These are phyloP conservation scores for Tricholoma matsutake DNA, from an alignment of 768 basidiomycete genomes.

Conservation along the genomic window DNA sequence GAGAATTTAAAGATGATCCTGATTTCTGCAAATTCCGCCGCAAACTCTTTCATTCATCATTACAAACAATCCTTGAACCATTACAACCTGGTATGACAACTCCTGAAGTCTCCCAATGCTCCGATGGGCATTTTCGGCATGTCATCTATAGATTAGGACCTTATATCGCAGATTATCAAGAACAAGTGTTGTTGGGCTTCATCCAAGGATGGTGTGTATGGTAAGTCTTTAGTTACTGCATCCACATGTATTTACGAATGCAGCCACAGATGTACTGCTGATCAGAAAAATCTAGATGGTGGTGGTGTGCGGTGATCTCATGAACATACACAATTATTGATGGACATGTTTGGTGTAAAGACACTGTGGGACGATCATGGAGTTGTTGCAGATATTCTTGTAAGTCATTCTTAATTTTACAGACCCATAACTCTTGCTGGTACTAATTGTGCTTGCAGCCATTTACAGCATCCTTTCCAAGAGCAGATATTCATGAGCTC, in stretches of 20 bases:
- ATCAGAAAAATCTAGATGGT: constrained; percentile 4
- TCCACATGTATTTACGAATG: background rate
- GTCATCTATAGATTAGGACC: constrained; percentile 29
- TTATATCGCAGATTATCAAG: constrained; percentile 36
- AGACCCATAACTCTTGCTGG: background rate
- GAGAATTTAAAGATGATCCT: constrained; percentile 10
- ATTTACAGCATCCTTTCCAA: constrained; percentile 4
- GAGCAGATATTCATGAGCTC: constrained; percentile 26
- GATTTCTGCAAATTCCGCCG: constrained; percentile 24
- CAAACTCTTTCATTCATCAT: constrained; percentile 29
- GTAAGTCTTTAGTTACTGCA: constrained; percentile 3
- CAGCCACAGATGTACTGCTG: background rate
- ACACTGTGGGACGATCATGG: constrained; percentile 2
- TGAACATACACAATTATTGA: background rate
- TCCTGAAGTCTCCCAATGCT: constrained; percentile 22
- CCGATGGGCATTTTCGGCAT: constrained; percentile 27
- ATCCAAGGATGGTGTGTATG: constrained; percentile 31
- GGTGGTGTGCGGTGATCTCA: background rate
- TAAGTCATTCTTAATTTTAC: background rate
- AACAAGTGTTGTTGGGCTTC: constrained; percentile 29
- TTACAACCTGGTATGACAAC: constrained; percentile 24
- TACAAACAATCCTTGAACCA: constrained; percentile 20
- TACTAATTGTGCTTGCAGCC: constrained; percentile 3
- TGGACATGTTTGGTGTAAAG: background rate
- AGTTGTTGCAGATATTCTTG: constrained; percentile 1